Base-by-base conservation (phyloP, 2,329 filamentous ascomycete species). In the Bipolaris zeicola region DNA sequence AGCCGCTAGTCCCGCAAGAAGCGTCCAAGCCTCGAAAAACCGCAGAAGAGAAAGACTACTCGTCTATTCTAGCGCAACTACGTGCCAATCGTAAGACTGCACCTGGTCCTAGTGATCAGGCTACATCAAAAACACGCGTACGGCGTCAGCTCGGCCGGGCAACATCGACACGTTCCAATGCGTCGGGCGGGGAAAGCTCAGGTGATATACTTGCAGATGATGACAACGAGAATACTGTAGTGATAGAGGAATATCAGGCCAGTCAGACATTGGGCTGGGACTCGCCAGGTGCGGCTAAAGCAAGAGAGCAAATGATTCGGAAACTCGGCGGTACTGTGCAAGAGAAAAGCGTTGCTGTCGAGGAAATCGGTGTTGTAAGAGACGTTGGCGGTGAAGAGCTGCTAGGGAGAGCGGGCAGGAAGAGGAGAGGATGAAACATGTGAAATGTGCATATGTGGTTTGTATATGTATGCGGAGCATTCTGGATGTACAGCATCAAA, bases 261-360 rank as follows among this genome's bases (percentile, higher is more conserved):
- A 75, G 70, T 34, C 76, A 78, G 53, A 67, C 71, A 36, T 51
- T 78, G 26, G 69, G 72, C 0, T 78, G 75, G 70, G 76, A 77
- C 47, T 72, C 72, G n/a, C 70, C 69, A 3, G 73, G 70, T 7
- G 70, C 65, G 34, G 68, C 71, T 49, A 72, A 68, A 42, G 71
- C 71, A 44, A 64, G 75, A 34, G 72, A 72, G 51, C 59, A 65
- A 51, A 71, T 78, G 67, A 77, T 78, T 50, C 63, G 60, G 36
- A 68, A 68, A 51, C 58, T 78, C 45, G 75, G 74, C 1, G 76
- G 76, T 7, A 73, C 63, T 26, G 63, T 77, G 6, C 65, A 69
- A 22, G 69, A 65, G 22, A 62, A 58, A 52, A 69, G 61, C 48
- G 62, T 69, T 7, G 57, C 60, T 34, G 68, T 73, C 6, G 59